A percentile compares a stretch with the other conserved stretches of the same genome.
phyloP scores from a whole-genome alignment of 2,329 filamentous ascomycete genomes.

The Fusarium pseudocircinatum region DNA sequence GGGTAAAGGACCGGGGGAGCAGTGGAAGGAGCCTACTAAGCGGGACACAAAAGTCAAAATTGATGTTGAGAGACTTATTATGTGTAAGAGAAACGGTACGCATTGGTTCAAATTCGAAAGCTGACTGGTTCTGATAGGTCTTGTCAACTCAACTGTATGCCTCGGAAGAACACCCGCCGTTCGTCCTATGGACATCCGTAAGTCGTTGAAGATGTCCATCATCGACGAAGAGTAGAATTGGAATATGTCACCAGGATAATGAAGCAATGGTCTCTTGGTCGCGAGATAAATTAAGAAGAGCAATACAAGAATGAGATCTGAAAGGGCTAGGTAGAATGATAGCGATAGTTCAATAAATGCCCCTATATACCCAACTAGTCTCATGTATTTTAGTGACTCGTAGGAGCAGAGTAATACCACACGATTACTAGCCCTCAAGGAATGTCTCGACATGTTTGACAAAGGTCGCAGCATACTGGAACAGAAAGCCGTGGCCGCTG shows the following conservation, averaged over 20 bases:
- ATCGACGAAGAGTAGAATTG: not conserved
- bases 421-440: not conserved
- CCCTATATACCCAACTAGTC: rapidly evolving
- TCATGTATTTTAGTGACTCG: rapidly evolving
- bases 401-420: rapidly evolving
- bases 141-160: slow-evolving; percentile 1
- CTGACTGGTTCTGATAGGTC: not conserved
- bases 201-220: slow-evolving; percentile 1
- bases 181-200: not conserved
- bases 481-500: slow-evolving; percentile 10
- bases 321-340: not conserved
- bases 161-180: slow-evolving; percentile 8
- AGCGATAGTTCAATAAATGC: not conserved
- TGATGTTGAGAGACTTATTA: not conserved
- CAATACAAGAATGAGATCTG: rapidly evolving
- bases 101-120: rapidly evolving
- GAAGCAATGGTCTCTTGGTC: rapidly evolving
- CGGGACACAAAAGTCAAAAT: not conserved
- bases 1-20: not conserved
- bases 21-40: not conserved
- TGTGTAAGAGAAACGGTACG: not conserved
- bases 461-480: not conserved
- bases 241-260: rapidly evolving
- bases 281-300: rapidly evolving
- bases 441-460: not conserved